These are phyloP conservation scores for Salix caprea DNA, from an alignment of 345 rosid species.

Conservation along the genomic window DNA sequence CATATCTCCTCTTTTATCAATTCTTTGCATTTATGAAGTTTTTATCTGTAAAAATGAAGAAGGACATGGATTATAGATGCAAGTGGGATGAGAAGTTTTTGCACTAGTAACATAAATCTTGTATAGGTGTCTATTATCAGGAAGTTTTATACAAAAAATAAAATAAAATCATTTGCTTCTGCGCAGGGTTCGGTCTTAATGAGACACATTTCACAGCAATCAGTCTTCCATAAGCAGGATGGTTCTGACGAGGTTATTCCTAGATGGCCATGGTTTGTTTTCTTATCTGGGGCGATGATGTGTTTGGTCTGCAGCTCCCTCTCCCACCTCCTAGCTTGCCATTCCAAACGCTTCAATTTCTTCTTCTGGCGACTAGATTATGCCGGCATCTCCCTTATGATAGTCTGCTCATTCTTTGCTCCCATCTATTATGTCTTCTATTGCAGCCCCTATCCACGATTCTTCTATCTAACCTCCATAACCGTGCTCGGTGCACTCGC, in stretches of 20 bases:
- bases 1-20: background rate
- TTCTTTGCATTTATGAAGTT: background rate
- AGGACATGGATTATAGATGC: too few relatives aligned
- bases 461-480: constrained; percentile 69
- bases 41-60: too few relatives aligned
- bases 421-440: constrained; percentile 82
- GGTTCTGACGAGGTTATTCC: constrained; percentile 42
- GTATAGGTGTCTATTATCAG: too few relatives aligned
- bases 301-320: constrained; percentile 84
- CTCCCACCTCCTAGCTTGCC: constrained; percentile 94
- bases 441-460: constrained; percentile 55
- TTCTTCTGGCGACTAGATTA: constrained; percentile 97
- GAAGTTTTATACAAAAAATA: too few relatives aligned
- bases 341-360: constrained; percentile 59
- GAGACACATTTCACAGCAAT: constrained; percentile 29
- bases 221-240: constrained; percentile 30
- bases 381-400: constrained; percentile 89
- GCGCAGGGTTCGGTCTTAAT: constrained; percentile 47
- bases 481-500: constrained; percentile 58
- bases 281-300: constrained; percentile 76
- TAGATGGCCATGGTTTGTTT: constrained; percentile 88
- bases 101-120: too few relatives aligned
- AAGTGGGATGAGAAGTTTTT: too few relatives aligned
- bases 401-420: constrained; percentile 81
- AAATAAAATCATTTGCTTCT: background rate